Evolutionary conservation across 2,329 filamentous ascomycete species (phyloP).

Genomic region (Nectriaceae sp.): DNA sequence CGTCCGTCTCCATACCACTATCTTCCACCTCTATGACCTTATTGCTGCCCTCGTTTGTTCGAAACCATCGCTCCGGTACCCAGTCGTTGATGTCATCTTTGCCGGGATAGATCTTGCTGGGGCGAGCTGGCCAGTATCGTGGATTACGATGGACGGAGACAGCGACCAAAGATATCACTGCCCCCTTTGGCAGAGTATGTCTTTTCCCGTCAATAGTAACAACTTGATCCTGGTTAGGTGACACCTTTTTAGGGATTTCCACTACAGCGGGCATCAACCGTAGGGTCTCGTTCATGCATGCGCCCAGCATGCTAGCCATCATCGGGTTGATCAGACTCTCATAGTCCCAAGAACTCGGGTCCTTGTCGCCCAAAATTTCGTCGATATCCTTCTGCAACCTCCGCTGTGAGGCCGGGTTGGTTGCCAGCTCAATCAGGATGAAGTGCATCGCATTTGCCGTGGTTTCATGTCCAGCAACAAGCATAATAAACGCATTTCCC

Average conservation of each 20-base stretch:
- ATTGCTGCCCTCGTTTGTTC: slow-evolving; percentile 27
- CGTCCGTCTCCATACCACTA: slow-evolving; percentile 31
- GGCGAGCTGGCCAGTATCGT: slow-evolving; percentile 66
- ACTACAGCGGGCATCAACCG: slow-evolving; percentile 71
- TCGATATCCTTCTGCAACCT: slow-evolving; percentile 71
- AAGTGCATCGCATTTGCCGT: slow-evolving; percentile 77
- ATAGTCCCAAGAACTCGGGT: slow-evolving; percentile 69
- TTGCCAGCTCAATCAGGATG: slow-evolving; percentile 66
- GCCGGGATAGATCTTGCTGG: slow-evolving; percentile 44
- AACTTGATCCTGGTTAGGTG: slow-evolving; percentile 51
- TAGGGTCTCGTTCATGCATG: slow-evolving; percentile 77
- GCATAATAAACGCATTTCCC: slow-evolving; percentile 70
- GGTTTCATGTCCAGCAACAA: slow-evolving; percentile 79
- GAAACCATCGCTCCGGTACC: slow-evolving; percentile 73
- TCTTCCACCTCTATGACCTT: slow-evolving; percentile 13
- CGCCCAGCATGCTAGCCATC: slow-evolving; percentile 69
- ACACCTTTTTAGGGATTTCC: slow-evolving; percentile 69
- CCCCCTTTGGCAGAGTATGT: slow-evolving; percentile 58
- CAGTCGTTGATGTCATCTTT: slow-evolving; percentile 66
- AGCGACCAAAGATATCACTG: slow-evolving; percentile 57
- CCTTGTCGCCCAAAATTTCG: slow-evolving; percentile 58
- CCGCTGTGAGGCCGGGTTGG: slow-evolving; percentile 63
- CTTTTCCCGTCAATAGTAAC: slow-evolving; percentile 60
- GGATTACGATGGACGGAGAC: slow-evolving; percentile 67
- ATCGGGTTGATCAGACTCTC: slow-evolving; percentile 66